Evolutionary conservation across 2,329 filamentous ascomycete species (phyloP), one percentile per base, ranked within the genome.

Genomic region (Sporothrix schenckii): DNA sequence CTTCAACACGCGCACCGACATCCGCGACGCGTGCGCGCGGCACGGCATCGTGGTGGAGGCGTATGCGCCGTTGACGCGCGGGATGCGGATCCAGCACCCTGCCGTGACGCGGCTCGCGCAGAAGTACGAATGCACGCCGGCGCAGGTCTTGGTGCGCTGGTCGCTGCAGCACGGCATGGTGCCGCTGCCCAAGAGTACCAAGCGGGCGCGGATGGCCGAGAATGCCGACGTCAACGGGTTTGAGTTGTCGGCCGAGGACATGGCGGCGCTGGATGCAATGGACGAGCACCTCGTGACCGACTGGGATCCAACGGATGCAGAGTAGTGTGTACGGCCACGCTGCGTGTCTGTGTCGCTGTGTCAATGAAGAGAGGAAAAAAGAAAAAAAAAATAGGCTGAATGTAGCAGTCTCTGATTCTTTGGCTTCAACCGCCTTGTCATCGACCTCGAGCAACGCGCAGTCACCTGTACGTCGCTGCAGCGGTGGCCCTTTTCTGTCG

Each of bases 81-180:
- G 87, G 0, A 82, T 90, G 79, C 84, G 91, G 21, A 90, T 95
- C 85, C 84, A 83, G 63, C 87, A 95, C 74, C 86, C 87, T 0
- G 85, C 82, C 1, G 86, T 95, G 73, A 79, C 85, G 2, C 79
- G 83, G 16, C 77, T 95, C 34, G 84, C 90, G 3, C 84, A 86
- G 76, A 91, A 91, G 77, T 92, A 95, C 79, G 80, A 79, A 0
- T 92, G 89, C 77, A 89, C 88, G 0, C 86, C 89, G 1, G 91
- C 89, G 3, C 92, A 95, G 79, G 80, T 96, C 49, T 81, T 95
- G 77, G 85, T 96, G 61, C 81, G 91, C 69, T 95, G 92, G 92
- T 90, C 88, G 69, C 79, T 94, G 73, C 92, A 95, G 78, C 87
- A 93, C 76, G 88, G 87, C 49, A 89, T 89, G 75, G 86, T 93